A percentile compares a stretch with the other conserved stretches of the same genome.
Evolutionary conservation across 345 rosid genomes (phyloP).

Genomic region (Eucalyptus sp.): DNA sequence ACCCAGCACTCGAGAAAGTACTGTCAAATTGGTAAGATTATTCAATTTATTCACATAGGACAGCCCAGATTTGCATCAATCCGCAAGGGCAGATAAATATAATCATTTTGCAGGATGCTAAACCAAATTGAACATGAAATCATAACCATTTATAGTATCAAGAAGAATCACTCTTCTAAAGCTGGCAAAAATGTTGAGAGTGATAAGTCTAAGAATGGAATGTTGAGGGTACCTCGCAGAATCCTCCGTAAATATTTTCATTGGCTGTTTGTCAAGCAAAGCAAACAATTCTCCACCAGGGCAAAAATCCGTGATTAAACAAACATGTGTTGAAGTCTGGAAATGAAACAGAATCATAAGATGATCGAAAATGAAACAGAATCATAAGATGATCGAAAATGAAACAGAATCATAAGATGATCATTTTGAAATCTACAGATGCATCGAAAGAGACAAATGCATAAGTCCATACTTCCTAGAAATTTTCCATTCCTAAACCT

Average conservation of each 20-base stretch:
- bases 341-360: constrained; percentile 6
- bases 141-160: neutral
- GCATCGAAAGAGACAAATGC: neutral
- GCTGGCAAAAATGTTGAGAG: neutral
- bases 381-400: constrained; percentile 2
- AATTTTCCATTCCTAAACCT: neutral
- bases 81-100: neutral
- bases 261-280: constrained; percentile 82
- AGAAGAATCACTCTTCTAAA: neutral
- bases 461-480: neutral
- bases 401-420: constrained; percentile 3
- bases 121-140: neutral
- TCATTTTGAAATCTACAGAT: neutral
- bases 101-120: neutral
- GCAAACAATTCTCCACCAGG: constrained; percentile 96
- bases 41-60: neutral
- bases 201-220: neutral
- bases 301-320: constrained; percentile 93
- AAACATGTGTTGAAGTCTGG: constrained; percentile 92
- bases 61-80: neutral
- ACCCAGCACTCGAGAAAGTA: neutral
- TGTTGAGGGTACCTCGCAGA: constrained; percentile 58
- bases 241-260: constrained; percentile 76
- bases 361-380: constrained; percentile 1
- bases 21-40: neutral